Evolutionary conservation across 495 filamentous ascomycete species (phyloP), one percentile per base, ranked within the genome.

Genomic region (Chaetomium cochliodes): DNA sequence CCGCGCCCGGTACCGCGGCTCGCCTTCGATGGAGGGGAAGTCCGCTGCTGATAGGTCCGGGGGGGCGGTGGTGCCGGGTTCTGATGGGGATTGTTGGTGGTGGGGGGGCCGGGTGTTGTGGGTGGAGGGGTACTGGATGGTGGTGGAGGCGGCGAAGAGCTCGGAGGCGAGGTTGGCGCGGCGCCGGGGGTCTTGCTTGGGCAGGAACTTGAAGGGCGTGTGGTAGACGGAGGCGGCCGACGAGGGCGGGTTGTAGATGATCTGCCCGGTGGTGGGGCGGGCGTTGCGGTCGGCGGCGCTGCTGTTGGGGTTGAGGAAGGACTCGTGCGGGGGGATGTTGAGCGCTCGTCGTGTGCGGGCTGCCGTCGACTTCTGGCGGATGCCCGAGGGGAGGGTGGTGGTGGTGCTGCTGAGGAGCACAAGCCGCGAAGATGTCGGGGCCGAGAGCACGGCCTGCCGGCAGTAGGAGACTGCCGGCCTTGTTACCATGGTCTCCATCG

Each of bases 171-270:
- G 77, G 56, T 77, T 76, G 11, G 74, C 75, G 52, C 72, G 74
- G 62, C 87, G 86, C 33, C 93, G 88, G 9, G 84, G 84, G 78
- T 98, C 96, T 64, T 81, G 78, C 65, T 80, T 79, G 33, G 94
- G 96, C 18, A 98, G 87, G 80, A 98, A 98, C 67, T 91, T 92
- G 62, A 85, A 80, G 37, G 94, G 94, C 4, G 94, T 98, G 74
- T 96, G 85, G 75, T 88, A 91, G 41, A 92, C 88, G 22, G 86
- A 90, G 2, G 96, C 85, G 0, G 86, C 84, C 39, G 91, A 86
- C n/a, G 93, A 88, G 8, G 94, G 94, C 49, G 94, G 94, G 79
- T 97, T 98, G 87, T 89, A 93, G 78, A 98, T 87, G 74, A 98
- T 91, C 69, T 91, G 83, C 67, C 87, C 81, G 62, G 77, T 70